Conservation (phyloP, 305 asterid genomes). For the Withania somnifera region DNA sequence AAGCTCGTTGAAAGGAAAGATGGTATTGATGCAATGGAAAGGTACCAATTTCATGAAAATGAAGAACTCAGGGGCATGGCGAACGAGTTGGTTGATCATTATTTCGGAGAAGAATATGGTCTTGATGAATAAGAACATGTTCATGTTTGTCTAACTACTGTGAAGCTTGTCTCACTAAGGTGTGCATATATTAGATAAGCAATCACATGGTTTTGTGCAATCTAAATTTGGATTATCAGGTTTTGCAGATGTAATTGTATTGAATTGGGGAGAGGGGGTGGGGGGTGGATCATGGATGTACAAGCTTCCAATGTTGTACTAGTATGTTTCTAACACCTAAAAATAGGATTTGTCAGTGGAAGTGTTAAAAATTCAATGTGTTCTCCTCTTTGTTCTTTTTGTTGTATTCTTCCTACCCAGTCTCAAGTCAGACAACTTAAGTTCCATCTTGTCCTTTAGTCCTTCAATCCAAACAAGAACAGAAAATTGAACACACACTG, state of each 20-base stretch:
- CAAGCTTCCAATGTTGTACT: not conserved
- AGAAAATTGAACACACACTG: too few species aligned
- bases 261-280: not conserved
- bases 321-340: not conserved
- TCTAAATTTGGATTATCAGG: not conserved
- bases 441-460: too few species aligned
- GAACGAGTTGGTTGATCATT: slow-evolving; percentile 60
- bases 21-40: slow-evolving; percentile 95
- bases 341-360: not conserved
- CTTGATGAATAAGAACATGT: slow-evolving; percentile 31
- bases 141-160: not conserved
- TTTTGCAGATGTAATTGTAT: not conserved
- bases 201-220: not conserved
- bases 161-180: slow-evolving; percentile 2
- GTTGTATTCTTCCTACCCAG: not conserved
- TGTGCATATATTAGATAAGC: slow-evolving; percentile 3
- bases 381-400: not conserved
- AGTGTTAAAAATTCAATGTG: not conserved
- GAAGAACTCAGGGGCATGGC: slow-evolving; percentile 83
- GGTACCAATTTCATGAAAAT: slow-evolving; percentile 83
- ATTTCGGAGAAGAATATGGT: slow-evolving; percentile 82
- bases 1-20: slow-evolving; percentile 80
- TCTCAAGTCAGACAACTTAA: too few species aligned
- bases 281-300: not conserved
- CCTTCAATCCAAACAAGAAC: too few species aligned